Conservation (phyloP, 495 filamentous ascomycete species). For the Saxophila tyrrhenica region DNA sequence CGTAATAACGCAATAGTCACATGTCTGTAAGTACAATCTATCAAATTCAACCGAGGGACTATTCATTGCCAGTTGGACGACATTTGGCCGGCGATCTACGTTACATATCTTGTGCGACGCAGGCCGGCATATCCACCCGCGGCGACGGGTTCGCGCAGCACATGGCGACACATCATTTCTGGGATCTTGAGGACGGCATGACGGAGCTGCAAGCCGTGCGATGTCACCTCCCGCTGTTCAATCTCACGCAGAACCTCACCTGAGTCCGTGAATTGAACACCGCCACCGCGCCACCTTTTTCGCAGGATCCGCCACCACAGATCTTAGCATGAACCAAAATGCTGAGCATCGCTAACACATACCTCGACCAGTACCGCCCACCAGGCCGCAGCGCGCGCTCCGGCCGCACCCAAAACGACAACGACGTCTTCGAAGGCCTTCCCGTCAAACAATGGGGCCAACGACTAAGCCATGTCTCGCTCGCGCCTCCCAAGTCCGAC, state of each 20-base stretch:
- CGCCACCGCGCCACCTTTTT: not conserved
- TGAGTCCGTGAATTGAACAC: too few species aligned
- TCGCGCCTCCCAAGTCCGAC: conserved; percentile 52
- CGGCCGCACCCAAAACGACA: conserved; percentile 63
- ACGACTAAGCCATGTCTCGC: conserved; percentile 26
- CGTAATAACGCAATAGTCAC: too few species aligned
- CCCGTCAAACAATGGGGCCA: conserved; percentile 84
- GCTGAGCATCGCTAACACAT: not conserved
- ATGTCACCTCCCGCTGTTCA: too few species aligned
- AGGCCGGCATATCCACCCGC: not conserved
- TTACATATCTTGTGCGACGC: not conserved
- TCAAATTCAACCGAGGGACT: too few species aligned
- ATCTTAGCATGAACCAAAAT: not conserved
- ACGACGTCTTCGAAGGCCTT: conserved; percentile 91
- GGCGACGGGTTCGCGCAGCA: not conserved
- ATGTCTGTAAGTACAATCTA: not conserved
- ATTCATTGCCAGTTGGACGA: too few species aligned
- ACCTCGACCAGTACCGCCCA: conserved; percentile 41
- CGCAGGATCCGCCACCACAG: not conserved
- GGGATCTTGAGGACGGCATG: not conserved
- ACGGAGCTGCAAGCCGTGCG: too few species aligned
- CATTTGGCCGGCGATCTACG: not conserved
- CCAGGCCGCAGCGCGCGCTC: conserved; percentile 54
- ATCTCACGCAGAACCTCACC: too few species aligned
- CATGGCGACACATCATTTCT: not conserved